phyloP scores from a whole-genome alignment of 1,139 yeast species.

The Magnusiomyces magnusii region DNA sequence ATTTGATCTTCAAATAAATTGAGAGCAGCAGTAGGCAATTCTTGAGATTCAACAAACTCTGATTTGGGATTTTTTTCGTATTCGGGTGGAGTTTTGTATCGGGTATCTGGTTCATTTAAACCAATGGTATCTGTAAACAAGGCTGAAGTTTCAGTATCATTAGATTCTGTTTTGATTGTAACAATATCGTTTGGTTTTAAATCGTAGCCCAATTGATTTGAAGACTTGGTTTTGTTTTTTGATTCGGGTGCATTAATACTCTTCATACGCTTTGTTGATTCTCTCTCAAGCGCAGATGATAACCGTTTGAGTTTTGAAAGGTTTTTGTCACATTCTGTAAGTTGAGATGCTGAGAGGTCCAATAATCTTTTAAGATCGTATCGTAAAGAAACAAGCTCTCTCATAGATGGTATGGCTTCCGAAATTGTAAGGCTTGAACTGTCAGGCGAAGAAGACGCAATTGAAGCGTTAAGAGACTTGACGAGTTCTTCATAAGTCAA shows the following conservation, averaged over 20 bases:
- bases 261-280: slow-evolving; percentile 11
- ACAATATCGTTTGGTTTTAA: neutral
- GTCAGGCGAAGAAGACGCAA: neutral
- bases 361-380: slow-evolving; percentile 11
- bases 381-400: slow-evolving; percentile 9
- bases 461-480: slow-evolving; percentile 8
- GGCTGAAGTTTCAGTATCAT: slow-evolving; percentile 5
- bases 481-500: slow-evolving; percentile 13
- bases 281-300: slow-evolving; percentile 12
- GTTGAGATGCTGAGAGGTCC: neutral
- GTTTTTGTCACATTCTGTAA: slow-evolving; percentile 12
- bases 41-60: slow-evolving; percentile 67
- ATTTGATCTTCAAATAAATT: slow-evolving; percentile 59
- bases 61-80: slow-evolving; percentile 68
- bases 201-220: neutral
- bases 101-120: slow-evolving; percentile 8
- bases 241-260: neutral
- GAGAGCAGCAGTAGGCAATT: slow-evolving; percentile 62
- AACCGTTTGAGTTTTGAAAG: slow-evolving; percentile 12
- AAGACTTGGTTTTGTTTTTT: neutral
- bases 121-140: slow-evolving; percentile 10
- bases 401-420: slow-evolving; percentile 13
- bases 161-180: slow-evolving; percentile 9
- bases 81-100: slow-evolving; percentile 35
- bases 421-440: slow-evolving; percentile 4